Evolutionary conservation across 768 basidiomycete species (phyloP), one percentile per base, ranked within the genome.

Genomic region (Suillus clintonianus): DNA sequence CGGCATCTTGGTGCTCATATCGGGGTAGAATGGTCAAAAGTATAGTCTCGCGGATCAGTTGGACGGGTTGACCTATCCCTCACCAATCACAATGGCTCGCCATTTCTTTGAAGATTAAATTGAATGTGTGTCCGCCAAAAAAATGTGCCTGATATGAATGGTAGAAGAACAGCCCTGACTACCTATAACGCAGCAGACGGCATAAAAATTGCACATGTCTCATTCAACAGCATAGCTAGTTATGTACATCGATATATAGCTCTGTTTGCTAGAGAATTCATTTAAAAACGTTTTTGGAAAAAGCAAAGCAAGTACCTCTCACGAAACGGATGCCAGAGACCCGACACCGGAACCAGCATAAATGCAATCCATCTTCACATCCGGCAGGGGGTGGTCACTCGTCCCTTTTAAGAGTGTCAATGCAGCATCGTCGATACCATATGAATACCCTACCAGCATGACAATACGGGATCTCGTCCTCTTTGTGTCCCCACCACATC

Each of bases 401-500:
- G 47, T 48, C 24, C 47, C 47, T 48, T 27, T 8, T 7, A 14
- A 48, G 7, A 48, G 22, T 48, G 47, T 48, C 14, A 69, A 53
- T 3, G 60, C 68, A 41, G 69, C 30, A 54, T 7, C 11, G 2
- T 36, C 34, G 4, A 22, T n/a, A n/a, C 19, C 13, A 60, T 6
- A 22, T 7, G 22, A 48, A 15, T 30, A 6, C 32, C 43, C 15
- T 62, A 59, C 61, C 54, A 17, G 61, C 61, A 62, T 62, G 54
- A n/a, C 61, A 56, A 41, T 57, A 41, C 24, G 50, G 53, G 11
- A 57, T 58, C 13, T 53, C 60, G 13, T 68, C 68, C 30, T 60
- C 63, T 62, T 70, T 70, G 61, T 70, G 65, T 24, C 69, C 69
- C 69, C 68, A 70, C 60, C 65, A 70, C 65, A 67, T 70, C 14